Evolutionary conservation across 2,329 filamentous ascomycete species (phyloP).

Genomic region (Fusarium sp.): DNA sequence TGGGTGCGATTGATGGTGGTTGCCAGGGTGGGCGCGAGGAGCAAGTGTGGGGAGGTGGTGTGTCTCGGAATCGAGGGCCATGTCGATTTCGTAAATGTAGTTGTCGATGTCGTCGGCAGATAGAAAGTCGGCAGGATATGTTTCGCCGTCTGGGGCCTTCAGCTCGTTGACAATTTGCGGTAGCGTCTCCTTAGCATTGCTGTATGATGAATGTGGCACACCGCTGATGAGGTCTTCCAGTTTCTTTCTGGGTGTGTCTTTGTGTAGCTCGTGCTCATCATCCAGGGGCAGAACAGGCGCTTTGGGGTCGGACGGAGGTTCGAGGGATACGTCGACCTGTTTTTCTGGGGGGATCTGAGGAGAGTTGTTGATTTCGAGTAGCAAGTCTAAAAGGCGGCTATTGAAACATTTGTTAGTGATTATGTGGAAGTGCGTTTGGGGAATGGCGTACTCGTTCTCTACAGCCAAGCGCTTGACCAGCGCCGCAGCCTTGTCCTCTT

Average conservation of each 20-base stretch:
- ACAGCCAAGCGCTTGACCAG: constrained; percentile 87
- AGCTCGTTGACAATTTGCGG: constrained; percentile 68
- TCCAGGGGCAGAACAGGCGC: constrained; percentile 52
- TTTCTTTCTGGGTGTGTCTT: constrained; percentile 61
- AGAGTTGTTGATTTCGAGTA: constrained; percentile 90
- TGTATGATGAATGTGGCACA: constrained; percentile 66
- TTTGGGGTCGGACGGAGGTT: constrained; percentile 59
- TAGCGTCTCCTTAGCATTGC: constrained; percentile 72
- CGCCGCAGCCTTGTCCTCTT: constrained; percentile 83
- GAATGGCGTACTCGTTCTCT: constrained; percentile 85
- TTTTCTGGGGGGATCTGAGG: constrained; percentile 80
- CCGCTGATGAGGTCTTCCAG: constrained; percentile 65
- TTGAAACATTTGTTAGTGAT: constrained; percentile 33
- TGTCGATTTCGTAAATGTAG: constrained; percentile 76
- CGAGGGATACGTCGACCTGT: constrained; percentile 77
- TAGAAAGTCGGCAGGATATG: constrained; percentile 75
- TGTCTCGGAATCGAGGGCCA: constrained; percentile 59
- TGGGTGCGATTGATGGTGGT: constrained; percentile 56
- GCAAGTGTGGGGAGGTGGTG: constrained; percentile 63
- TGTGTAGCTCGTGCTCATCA: constrained; percentile 55
- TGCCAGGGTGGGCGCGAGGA: constrained; percentile 59
- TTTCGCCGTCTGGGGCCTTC: constrained; percentile 63
- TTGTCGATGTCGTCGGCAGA: constrained; percentile 79
- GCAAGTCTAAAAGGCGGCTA: constrained; percentile 88
- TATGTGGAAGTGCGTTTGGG: constrained; percentile 1